Conservation (phyloP, 345 rosid genomes). For the Limnanthes douglasii region DNA sequence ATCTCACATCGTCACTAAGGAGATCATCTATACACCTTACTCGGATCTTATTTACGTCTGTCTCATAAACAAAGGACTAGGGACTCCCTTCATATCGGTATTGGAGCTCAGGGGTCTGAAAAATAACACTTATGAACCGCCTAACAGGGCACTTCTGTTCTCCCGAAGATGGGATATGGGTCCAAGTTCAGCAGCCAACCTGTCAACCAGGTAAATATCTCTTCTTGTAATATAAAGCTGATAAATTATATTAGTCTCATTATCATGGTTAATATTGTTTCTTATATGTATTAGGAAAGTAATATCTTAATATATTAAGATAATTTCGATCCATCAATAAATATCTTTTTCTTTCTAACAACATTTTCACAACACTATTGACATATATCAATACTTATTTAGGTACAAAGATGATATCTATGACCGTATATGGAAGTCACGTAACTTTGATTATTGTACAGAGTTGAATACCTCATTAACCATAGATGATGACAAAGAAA, state of each 20-base stretch:
- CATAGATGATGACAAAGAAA: too few species aligned
- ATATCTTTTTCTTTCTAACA: too few species aligned
- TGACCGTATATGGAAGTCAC: conserved; percentile 30
- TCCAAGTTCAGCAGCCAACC: too few species aligned
- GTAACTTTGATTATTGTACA: not conserved
- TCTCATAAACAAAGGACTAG: conserved; percentile 29
- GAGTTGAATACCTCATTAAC: conserved; percentile 6
- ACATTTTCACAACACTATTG: not conserved
- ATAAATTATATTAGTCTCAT: not conserved
- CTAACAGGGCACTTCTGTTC: not conserved
- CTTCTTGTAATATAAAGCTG: too few species aligned
- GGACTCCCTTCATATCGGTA: conserved; percentile 38
- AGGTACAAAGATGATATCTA: conserved; percentile 25
- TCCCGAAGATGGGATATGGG: conserved; percentile 16
- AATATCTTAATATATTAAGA: too few species aligned
- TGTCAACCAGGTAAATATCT: too few species aligned
- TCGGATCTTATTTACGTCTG: conserved; percentile 22
- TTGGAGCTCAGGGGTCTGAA: conserved; percentile 31
- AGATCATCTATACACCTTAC: conserved; percentile 22
- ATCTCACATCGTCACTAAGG: conserved; percentile 6
- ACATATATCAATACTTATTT: not conserved
- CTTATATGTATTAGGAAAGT: too few species aligned
- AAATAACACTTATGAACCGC: not conserved
- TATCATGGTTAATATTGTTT: not conserved
- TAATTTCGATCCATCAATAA: not conserved